A percentile compares a stretch with the other conserved stretches of the same genome.
These are phyloP conservation scores for Talaromyces sp. DNA, from an alignment of 2,329 filamentous ascomycete genomes.

Conservation along the genomic window DNA sequence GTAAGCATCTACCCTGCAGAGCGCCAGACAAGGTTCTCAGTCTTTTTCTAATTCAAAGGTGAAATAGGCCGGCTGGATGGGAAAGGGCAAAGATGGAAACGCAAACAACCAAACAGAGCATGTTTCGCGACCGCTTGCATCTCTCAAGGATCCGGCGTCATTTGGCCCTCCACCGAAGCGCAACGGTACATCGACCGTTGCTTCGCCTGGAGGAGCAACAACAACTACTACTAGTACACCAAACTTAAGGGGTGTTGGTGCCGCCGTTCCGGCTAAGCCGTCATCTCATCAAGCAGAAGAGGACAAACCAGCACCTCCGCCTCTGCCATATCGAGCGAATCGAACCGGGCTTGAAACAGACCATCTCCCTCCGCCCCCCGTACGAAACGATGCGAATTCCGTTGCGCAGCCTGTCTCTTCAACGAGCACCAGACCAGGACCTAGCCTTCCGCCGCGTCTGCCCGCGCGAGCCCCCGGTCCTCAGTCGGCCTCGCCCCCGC, in stretches of 20 bases:
- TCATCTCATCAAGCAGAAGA: slow-evolving; percentile 25
- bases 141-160: slow-evolving; percentile 67
- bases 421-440: slow-evolving; percentile 47
- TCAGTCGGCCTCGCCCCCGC: slow-evolving; percentile 37
- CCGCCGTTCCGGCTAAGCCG: slow-evolving; percentile 35
- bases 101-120: slow-evolving; percentile 43
- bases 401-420: slow-evolving; percentile 22
- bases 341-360: slow-evolving; percentile 66
- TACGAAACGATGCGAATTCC: slow-evolving; percentile 35
- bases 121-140: slow-evolving; percentile 58
- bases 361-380: slow-evolving; percentile 66
- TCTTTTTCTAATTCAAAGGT: not conserved
- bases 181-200: slow-evolving; percentile 17
- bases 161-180: slow-evolving; percentile 80
- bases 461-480: slow-evolving; percentile 62
- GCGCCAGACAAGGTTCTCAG: not conserved
- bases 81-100: slow-evolving; percentile 46
- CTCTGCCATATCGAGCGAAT: slow-evolving; percentile 63
- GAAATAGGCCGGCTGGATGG: slow-evolving; percentile 55
- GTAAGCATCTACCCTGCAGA: slow-evolving; percentile 30
- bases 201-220: not conserved
- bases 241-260: slow-evolving; percentile 39
- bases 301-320: slow-evolving; percentile 43
- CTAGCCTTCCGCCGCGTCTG: slow-evolving; percentile 61
- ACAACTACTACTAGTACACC: slow-evolving; percentile 7